A percentile compares a stretch with the other conserved stretches of the same genome.
Conservation (phyloP, 768 basidiomycete genomes). For the Lentinula sp. region DNA sequence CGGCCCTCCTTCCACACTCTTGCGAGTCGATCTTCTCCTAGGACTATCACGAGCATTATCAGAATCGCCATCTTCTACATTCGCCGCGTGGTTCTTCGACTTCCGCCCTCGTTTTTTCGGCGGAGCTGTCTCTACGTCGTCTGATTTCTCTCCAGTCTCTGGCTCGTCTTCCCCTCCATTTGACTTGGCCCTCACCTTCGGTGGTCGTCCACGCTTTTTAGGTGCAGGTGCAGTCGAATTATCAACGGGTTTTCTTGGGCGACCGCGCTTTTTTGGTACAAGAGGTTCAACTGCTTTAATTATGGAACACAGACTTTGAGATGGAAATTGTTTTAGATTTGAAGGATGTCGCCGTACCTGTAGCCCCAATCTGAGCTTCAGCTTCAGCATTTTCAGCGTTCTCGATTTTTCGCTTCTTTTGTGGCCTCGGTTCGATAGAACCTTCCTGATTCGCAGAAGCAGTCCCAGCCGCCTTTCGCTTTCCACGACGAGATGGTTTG, state of each 20-base stretch:
- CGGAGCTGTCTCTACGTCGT: not conserved
- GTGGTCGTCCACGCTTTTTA: constrained; percentile 28
- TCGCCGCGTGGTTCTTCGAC: not conserved
- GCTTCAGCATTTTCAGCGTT: not conserved
- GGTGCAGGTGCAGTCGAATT: constrained; percentile 7
- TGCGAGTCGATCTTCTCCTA: not conserved
- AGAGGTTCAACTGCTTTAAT: constrained; percentile 3
- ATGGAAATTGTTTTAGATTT: not conserved
- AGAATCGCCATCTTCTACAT: not conserved
- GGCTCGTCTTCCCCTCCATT: not conserved
- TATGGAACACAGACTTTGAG: no score
- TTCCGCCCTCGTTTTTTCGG: not conserved
- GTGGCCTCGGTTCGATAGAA: not conserved
- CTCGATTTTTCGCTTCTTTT: not conserved
- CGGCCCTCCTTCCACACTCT: not conserved
- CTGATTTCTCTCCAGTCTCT: not conserved
- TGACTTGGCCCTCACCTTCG: constrained; percentile 14
- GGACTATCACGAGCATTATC: not conserved
- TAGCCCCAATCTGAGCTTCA: not conserved
- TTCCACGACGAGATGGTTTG: constrained; percentile 7
- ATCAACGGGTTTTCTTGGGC: constrained; percentile 9
- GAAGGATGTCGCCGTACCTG: not conserved
- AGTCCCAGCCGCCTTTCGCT: constrained; percentile 8
- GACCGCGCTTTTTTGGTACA: constrained; percentile 28
- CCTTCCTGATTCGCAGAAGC: not conserved